Evolutionary conservation across 164 flowering plant species (phyloP), one percentile per base, ranked within the genome.

Genomic region (Akebia trifoliata): DNA sequence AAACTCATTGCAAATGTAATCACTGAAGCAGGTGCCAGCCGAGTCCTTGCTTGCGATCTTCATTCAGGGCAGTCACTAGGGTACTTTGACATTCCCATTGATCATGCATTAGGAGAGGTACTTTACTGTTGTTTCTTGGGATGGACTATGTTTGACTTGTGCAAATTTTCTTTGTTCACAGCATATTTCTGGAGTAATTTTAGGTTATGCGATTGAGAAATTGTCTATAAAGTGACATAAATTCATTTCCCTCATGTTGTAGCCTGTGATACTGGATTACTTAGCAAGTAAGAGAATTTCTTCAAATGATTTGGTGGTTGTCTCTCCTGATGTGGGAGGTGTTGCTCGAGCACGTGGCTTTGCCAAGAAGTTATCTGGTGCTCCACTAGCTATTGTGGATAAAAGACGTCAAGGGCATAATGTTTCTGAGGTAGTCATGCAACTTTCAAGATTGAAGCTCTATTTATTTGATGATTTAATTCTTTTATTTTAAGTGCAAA

Each of bases 261-360:
- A 89, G 98, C 90, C 94, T 63, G 98, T 93, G 61, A 85, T 89
- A 21, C 84, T 87, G 52, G 98, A 89, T 77, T 90, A 93, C 65
- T 85, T 93, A 63, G 95, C 95, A 14, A 87, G 94, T 75, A 89
- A 93, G 83, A 71, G 57, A 29, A 79, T 81, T 21, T 63, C 72
- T 53, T 75, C 81, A 5, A 63, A 73, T 72, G 95, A 90, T 77
- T 68, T 87, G 77, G 94, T 93, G 5, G 97, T 90, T 61, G 95
- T 93, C 42, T 89, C 95, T 26, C 98, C 98, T 52, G 98, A 93
- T 78, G 95, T 87, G 53, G 98, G 97, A 24, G 95, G 97, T 40
- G 97, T 93, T 62, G 94, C 95, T 52, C 75, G 97, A 67, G 98
- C 97, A 42, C 87, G 97, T 57, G 87, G 83, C 30, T 89, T 87